Base-by-base conservation (phyloP, 805 yeast species). In the Barnettozyma salicaria region DNA sequence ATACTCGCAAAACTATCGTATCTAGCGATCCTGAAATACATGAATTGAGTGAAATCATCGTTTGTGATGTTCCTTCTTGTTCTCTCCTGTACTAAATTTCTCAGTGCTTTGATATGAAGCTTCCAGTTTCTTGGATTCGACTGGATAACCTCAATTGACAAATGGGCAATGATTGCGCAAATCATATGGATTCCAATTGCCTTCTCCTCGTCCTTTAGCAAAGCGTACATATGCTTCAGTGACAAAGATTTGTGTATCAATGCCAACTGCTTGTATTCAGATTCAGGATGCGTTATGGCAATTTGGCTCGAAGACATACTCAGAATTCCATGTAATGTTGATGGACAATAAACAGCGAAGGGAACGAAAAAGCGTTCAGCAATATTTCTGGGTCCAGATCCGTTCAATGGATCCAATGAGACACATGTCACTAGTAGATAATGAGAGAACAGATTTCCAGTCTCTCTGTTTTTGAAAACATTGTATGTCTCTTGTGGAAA, bases 331-430 rank as follows among this genome's bases (percentile, higher is more conserved):
- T 42, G 46, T 14, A 42, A 19, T 16, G 41, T 37, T 9, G 46
- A 37, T 4, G 46, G 46, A 31, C 40, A 36, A 25, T 34, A 30
- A 2, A 42, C n/a, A 7, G 46, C 46, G 18, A 42, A 25, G 2
- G 46, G 46, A 2, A 42, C 27, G 19, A 42, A 42, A 33, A 42
- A 42, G 26, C 40, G 40, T 19, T 42, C 36, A n/a, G 46, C 40
- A 7, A 42, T 42, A 19, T 42, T 42, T 29, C 33, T 33, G 7
- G 46, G 39, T 5, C 46, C 46, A 10, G 43, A 35, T 2, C 46
- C 46, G 32, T 42, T 32, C 8, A 38, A 25, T 5, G 44, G 44
- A 25, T 41, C 44, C 17, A 41, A 16, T 11, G 41, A 40, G n/a
- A 33, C 25, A 13, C 45, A 42, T 4, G 45, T 42, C 9, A 39